These are phyloP conservation scores for Pythium monospermum DNA, from an alignment of 352 stramenopile genomes.

Conservation along the genomic window DNA sequence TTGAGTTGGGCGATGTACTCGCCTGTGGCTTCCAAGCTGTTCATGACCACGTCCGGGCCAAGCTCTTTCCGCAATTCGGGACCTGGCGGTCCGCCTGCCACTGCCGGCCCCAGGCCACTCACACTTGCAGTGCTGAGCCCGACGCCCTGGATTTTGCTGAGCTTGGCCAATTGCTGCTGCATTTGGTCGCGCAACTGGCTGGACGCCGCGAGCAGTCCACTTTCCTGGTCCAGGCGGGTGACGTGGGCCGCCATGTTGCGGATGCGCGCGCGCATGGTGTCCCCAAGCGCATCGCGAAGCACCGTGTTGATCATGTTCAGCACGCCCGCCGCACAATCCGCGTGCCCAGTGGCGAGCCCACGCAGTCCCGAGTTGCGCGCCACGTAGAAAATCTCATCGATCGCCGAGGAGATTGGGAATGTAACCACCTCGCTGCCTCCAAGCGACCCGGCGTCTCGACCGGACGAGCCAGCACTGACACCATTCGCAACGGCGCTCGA, in stretches of 20 bases:
- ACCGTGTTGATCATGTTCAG: conserved; percentile 86
- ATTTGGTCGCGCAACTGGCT: conserved; percentile 83
- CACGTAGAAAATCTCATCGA: conserved; percentile 88
- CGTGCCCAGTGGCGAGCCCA: conserved; percentile 76
- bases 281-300: conserved; percentile 66
- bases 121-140: conserved; percentile 3
- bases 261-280: conserved; percentile 77
- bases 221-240: conserved; percentile 50
- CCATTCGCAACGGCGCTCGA: conserved; percentile 24
- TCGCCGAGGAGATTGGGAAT: conserved; percentile 75
- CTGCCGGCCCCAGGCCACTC: background rate
- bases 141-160: conserved; percentile 59
- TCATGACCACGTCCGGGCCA: conserved; percentile 72
- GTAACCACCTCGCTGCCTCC: conserved; percentile 32
- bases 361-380: conserved; percentile 72
- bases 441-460: background rate
- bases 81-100: conserved; percentile 15
- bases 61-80: conserved; percentile 52
- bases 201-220: conserved; percentile 41
- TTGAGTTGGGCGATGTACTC: conserved; percentile 81
- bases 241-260: conserved; percentile 61
- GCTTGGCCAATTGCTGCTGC: conserved; percentile 79
- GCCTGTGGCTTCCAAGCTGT: conserved; percentile 71
- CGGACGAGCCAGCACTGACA: background rate
- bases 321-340: conserved; percentile 74